Conservation (phyloP, 2,329 filamentous ascomycete species). For the Pestalotiopsis sp. region DNA sequence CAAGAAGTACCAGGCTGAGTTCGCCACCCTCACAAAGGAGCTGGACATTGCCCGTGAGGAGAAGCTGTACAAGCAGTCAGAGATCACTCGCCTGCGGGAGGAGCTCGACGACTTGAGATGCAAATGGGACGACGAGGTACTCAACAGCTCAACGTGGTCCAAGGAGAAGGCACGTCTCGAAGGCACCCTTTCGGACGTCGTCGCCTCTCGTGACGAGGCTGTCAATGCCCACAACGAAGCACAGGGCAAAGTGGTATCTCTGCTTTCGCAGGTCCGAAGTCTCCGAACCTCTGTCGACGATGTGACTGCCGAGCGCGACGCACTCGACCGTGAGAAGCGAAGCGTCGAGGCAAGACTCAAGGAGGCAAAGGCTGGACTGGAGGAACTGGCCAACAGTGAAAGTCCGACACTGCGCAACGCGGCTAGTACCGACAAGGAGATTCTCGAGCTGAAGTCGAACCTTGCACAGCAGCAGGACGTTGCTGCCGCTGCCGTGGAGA, state of each 20-base stretch:
- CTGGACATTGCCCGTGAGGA: slow-evolving; percentile 93
- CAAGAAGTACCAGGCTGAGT: slow-evolving; percentile 95
- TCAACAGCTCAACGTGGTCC: slow-evolving; percentile 97
- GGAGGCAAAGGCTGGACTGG: slow-evolving; percentile 85
- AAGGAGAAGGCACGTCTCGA: slow-evolving; percentile 96
- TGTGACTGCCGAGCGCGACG: slow-evolving; percentile 80
- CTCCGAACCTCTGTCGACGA: slow-evolving; percentile 87
- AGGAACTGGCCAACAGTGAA: slow-evolving; percentile 83
- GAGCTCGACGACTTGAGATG: slow-evolving; percentile 92
- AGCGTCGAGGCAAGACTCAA: slow-evolving; percentile 81
- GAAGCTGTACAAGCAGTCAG: slow-evolving; percentile 79
- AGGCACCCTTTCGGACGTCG: slow-evolving; percentile 84
- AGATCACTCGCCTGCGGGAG: slow-evolving; percentile 87
- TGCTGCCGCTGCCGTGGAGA: slow-evolving; percentile 86
- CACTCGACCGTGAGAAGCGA: slow-evolving; percentile 85
- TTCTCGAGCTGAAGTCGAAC: slow-evolving; percentile 85
- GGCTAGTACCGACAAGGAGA: slow-evolving; percentile 83
- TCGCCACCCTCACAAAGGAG: slow-evolving; percentile 86
- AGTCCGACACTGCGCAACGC: slow-evolving; percentile 88
- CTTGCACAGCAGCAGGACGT: slow-evolving; percentile 94
- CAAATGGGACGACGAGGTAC: slow-evolving; percentile 97
- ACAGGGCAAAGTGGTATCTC: slow-evolving; percentile 86
- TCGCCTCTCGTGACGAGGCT: slow-evolving; percentile 90
- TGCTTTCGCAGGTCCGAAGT: slow-evolving; percentile 85
- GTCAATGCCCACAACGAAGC: slow-evolving; percentile 92